These are phyloP conservation scores for Eutypella sp. DNA, from an alignment of 2,329 filamentous ascomycete genomes.

Conservation along the genomic window DNA sequence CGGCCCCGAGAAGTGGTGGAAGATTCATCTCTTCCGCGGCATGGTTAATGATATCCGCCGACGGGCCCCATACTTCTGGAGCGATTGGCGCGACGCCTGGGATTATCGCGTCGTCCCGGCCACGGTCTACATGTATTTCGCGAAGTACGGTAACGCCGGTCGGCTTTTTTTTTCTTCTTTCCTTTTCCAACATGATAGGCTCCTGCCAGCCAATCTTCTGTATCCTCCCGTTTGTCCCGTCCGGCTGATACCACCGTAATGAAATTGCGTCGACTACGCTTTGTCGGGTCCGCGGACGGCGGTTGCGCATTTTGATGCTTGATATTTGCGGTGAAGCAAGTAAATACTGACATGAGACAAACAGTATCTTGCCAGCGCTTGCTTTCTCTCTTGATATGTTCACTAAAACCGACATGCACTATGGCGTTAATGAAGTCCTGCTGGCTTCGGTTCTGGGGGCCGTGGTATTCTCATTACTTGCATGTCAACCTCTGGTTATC, in stretches of 20 bases:
- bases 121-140: conserved; percentile 92
- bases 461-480: conserved; percentile 73
- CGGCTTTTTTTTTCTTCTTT: not conserved
- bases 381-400: conserved; percentile 95
- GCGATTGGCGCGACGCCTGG: conserved; percentile 84
- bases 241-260: no score
- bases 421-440: conserved; percentile 89
- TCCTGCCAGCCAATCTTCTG: no score
- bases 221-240: no score
- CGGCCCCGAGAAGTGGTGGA: conserved; percentile 57
- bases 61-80: conserved; percentile 70
- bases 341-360: conserved; percentile 7
- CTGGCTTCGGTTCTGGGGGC: conserved; percentile 77
- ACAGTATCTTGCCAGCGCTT: conserved; percentile 76
- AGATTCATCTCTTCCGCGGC: conserved; percentile 67
- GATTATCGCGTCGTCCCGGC: conserved; percentile 85
- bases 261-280: no score
- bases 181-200: not conserved
- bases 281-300: no score
- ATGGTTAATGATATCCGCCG: conserved; percentile 75
- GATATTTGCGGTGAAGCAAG: no score
- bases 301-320: no score
- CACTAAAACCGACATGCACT: conserved; percentile 76
- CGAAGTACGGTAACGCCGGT: conserved; percentile 56
- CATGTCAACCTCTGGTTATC: conserved; percentile 82